Conservation (phyloP, 2,329 filamentous ascomycete genomes). For the Zymoseptoria pseudotritici region DNA sequence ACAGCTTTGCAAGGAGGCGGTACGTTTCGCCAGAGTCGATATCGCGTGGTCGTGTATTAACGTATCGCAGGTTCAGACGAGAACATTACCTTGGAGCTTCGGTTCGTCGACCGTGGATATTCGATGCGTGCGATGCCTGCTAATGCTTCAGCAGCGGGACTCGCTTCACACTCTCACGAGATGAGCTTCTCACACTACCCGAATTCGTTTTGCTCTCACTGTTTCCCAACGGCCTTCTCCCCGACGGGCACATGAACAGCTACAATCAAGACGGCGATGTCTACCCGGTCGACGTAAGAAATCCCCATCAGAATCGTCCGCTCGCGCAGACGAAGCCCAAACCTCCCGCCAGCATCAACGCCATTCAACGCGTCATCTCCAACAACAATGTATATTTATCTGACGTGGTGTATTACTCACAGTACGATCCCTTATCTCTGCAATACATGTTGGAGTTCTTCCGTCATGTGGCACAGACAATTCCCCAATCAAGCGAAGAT, state of each 20-base stretch:
- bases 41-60: neutral
- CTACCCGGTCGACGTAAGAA: slow-evolving; percentile 89
- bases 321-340: slow-evolving; percentile 27
- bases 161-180: slow-evolving; percentile 85
- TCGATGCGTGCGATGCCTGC: slow-evolving; percentile 1
- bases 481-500: slow-evolving; percentile 61
- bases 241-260: slow-evolving; percentile 89
- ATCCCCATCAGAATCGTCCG: slow-evolving; percentile 18
- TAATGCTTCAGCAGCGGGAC: slow-evolving; percentile 59
- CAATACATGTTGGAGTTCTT: slow-evolving; percentile 99
- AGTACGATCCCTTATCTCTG: slow-evolving; percentile 95
- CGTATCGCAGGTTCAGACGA: slow-evolving; percentile 60
- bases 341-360: slow-evolving; percentile 28
- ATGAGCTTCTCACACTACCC: slow-evolving; percentile 88
- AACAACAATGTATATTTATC: slow-evolving; percentile 46
- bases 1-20: slow-evolving; percentile 60
- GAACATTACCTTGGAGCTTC: slow-evolving; percentile 87
- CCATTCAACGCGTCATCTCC: slow-evolving; percentile 34
- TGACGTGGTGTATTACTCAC: slow-evolving; percentile 47
- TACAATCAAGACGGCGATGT: slow-evolving; percentile 83
- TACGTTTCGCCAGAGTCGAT: neutral
- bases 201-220: slow-evolving; percentile 97
- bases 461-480: slow-evolving; percentile 91
- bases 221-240: slow-evolving; percentile 96
- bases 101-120: slow-evolving; percentile 52